These are phyloP conservation scores for Tolypocladium album DNA, from an alignment of 2,329 filamentous ascomycete genomes.

Conservation along the genomic window DNA sequence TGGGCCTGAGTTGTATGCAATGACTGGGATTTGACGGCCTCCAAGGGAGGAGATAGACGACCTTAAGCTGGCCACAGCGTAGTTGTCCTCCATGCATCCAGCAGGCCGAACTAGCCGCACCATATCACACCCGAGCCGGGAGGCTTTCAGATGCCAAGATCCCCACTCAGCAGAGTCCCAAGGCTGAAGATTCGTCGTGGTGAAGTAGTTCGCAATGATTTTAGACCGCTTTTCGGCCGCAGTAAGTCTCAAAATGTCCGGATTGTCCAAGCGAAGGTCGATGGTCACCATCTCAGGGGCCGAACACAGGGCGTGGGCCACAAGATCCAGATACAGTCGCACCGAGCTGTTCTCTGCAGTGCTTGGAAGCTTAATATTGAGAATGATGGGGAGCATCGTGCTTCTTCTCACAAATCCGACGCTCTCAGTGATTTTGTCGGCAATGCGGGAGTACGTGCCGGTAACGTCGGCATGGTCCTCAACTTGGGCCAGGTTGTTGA, in stretches of 20 bases:
- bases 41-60: slow-evolving; percentile 31
- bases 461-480: slow-evolving; percentile 6
- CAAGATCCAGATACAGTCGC: slow-evolving; percentile 40
- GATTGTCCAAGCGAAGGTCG: slow-evolving; percentile 46
- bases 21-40: slow-evolving; percentile 38
- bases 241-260: slow-evolving; percentile 38
- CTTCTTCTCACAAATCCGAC: slow-evolving; percentile 51
- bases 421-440: slow-evolving; percentile 43
- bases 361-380: slow-evolving; percentile 32
- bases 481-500: slow-evolving; percentile 27
- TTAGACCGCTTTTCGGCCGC: slow-evolving; percentile 43
- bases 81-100: slow-evolving; percentile 48
- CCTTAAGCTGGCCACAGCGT: slow-evolving; percentile 45
- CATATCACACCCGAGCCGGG: slow-evolving; percentile 47
- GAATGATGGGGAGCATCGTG: slow-evolving; percentile 48
- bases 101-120: slow-evolving; percentile 51
- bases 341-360: slow-evolving; percentile 10
- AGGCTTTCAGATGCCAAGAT: slow-evolving; percentile 46
- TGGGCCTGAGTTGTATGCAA: slow-evolving; percentile 54
- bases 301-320: slow-evolving; percentile 49
- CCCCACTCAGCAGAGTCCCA: slow-evolving; percentile 49
- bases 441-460: slow-evolving; percentile 18
- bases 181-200: slow-evolving; percentile 26
- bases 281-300: slow-evolving; percentile 53
- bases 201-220: slow-evolving; percentile 47